phyloP scores from a whole-genome alignment of 805 yeast species.

The Candida sphagnicola region DNA sequence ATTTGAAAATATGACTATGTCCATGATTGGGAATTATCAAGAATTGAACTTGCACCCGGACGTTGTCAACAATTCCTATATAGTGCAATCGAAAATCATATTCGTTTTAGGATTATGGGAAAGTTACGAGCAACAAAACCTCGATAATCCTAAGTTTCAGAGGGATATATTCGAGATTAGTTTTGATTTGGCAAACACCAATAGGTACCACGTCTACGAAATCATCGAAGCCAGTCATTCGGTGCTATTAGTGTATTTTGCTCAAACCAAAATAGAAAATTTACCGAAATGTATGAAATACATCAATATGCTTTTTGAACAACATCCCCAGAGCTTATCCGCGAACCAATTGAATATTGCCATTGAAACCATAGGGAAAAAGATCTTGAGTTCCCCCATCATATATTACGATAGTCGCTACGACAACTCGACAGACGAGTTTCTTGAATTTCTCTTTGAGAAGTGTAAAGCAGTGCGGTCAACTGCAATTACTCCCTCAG shows the following conservation, averaged over 20 bases:
- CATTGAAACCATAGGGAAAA: constrained; percentile 49
- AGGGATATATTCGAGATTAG: constrained; percentile 27
- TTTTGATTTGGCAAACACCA: constrained; percentile 27
- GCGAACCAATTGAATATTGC: constrained; percentile 56
- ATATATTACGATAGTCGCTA: constrained; percentile 5
- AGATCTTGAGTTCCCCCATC: constrained; percentile 24
- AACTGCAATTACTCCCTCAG: constrained; percentile 20
- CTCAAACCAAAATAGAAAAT: constrained; percentile 18
- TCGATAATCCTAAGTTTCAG: constrained; percentile 15
- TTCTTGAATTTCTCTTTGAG: constrained; percentile 40
- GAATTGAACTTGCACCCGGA: constrained; percentile 28
- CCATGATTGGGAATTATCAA: constrained; percentile 29
- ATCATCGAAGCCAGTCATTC: constrained; percentile 65
- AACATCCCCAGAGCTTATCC: constrained; percentile 56
- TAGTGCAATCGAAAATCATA: constrained; percentile 36
- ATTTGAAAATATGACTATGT: constrained; percentile 29
- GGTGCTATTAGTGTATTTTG: constrained; percentile 38
- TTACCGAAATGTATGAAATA: constrained; percentile 31
- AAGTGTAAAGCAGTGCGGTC: constrained; percentile 35
- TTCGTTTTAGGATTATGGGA: constrained; percentile 48
- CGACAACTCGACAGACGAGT: constrained; percentile 23
- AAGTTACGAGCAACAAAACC: constrained; percentile 32
- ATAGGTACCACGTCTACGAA: constrained; percentile 15
- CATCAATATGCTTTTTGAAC: constrained; percentile 42
- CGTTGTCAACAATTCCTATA: constrained; percentile 21